A percentile compares a stretch with the other conserved stretches of the same genome.
Conservation (phyloP, 2,329 filamentous ascomycete genomes). For the Aureobasidium pullulans region DNA sequence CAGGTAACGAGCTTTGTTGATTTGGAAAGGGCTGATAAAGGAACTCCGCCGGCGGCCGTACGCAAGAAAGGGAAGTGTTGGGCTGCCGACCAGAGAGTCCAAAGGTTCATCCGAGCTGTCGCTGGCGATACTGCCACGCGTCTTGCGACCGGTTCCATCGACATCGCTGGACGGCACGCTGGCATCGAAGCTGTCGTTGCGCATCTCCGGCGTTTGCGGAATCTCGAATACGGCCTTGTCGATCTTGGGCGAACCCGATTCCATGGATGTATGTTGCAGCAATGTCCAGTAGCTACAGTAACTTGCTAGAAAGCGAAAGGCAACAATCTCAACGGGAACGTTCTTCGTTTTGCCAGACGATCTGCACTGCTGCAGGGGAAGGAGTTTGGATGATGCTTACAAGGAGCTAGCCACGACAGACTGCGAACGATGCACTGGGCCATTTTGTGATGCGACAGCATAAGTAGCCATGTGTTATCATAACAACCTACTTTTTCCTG, state of each 20-base stretch:
- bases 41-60: slow-evolving; percentile 17
- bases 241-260: neutral
- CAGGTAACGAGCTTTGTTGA: slow-evolving; percentile 23
- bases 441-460: neutral
- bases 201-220: slow-evolving; percentile 5
- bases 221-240: neutral
- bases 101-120: slow-evolving; percentile 6
- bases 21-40: slow-evolving; percentile 16
- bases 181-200: slow-evolving; percentile 10
- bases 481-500: neutral
- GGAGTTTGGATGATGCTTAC: slow-evolving; percentile 10
- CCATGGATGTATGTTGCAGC: slow-evolving; percentile 2
- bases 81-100: neutral
- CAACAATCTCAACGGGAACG: neutral
- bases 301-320: neutral
- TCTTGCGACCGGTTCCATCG: neutral
- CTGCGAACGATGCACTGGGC: neutral
- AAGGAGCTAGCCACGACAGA: slow-evolving; percentile 5
- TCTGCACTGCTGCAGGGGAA: slow-evolving; percentile 7
- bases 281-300: slow-evolving; percentile 3
- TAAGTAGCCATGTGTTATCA: neutral
- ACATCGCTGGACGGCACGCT: neutral
- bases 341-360: slow-evolving; percentile 1
- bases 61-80: slow-evolving; percentile 13
- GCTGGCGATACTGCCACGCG: slow-evolving; percentile 7